These are phyloP conservation scores for Saccharomyces uvarum DNA, from an alignment of 1,139 yeast genomes.

Conservation along the genomic window DNA sequence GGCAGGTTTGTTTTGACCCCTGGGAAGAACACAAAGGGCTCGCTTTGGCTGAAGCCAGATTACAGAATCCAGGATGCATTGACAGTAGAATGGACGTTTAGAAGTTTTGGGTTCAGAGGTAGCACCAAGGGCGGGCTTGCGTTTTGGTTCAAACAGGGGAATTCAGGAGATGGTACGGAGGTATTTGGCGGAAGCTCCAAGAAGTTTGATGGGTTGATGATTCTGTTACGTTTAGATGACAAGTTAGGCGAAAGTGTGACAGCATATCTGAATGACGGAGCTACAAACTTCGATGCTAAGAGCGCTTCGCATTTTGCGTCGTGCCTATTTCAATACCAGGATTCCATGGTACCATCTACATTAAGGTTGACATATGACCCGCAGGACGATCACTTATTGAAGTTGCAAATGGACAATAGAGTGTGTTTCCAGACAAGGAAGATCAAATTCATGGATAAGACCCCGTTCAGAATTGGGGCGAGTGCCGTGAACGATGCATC, in stretches of 20 bases:
- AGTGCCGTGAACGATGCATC: constrained; percentile 40
- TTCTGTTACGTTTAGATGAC: constrained; percentile 39
- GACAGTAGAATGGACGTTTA: constrained; percentile 49
- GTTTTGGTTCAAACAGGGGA: constrained; percentile 37
- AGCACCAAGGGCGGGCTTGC: constrained; percentile 44
- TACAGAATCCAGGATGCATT: constrained; percentile 39
- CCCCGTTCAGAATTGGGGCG: constrained; percentile 41
- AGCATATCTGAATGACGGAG: constrained; percentile 49
- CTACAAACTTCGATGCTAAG: constrained; percentile 28
- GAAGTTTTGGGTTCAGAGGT: constrained; percentile 44
- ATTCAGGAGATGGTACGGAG: constrained; percentile 1
- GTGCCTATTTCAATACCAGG: constrained; percentile 50
- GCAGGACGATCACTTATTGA: constrained; percentile 37
- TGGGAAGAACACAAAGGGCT: constrained; percentile 37
- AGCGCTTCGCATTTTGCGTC: constrained; percentile 38
- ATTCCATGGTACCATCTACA: constrained; percentile 59
- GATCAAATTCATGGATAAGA: constrained; percentile 28
- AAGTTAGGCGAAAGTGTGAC: constrained; percentile 41
- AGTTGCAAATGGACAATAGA: constrained; percentile 60
- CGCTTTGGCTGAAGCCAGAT: constrained; percentile 42
- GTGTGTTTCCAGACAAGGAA: constrained; percentile 58
- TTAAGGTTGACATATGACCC: constrained; percentile 50
- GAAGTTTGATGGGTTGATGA: constrained; percentile 50
- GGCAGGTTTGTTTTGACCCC: constrained; percentile 43
- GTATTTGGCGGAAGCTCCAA: constrained; percentile 14